Evolutionary conservation across 345 rosid species (phyloP).

Genomic region (Euphorbia pulcherrima): DNA sequence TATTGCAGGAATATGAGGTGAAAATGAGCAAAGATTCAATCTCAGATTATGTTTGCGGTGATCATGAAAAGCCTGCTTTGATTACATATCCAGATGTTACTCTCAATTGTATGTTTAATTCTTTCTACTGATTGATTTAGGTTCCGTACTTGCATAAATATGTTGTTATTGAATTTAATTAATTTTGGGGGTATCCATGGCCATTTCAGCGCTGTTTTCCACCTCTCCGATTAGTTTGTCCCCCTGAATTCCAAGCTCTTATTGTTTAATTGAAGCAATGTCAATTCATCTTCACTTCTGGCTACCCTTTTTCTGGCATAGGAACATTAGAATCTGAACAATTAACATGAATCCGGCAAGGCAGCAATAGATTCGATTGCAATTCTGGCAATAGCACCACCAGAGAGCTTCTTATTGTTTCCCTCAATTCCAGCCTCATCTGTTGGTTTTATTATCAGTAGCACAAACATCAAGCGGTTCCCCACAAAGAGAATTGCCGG

Average conservation of each 20-base stretch:
- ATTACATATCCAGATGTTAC: conserved; percentile 87
- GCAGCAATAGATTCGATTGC: conserved; percentile 75
- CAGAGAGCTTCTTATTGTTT: conserved; percentile 58
- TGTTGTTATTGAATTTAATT: too few relatives aligned
- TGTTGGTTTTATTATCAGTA: conserved; percentile 27
- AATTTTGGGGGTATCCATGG: conserved; percentile 23
- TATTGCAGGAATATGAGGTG: conserved; percentile 63
- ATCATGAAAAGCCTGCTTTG: conserved; percentile 76
- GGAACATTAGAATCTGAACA: conserved; percentile 44
- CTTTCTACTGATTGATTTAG: too few relatives aligned
- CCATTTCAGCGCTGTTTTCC: conserved; percentile 40
- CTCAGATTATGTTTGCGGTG: conserved; percentile 70
- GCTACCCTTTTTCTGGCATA: conserved; percentile 52
- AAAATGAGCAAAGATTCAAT: conserved; percentile 69
- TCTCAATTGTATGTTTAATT: conserved; percentile 54
- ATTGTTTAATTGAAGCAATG: conserved; percentile 55
- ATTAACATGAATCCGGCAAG: conserved; percentile 51
- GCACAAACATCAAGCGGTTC: conserved; percentile 48
- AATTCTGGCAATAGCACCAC: conserved; percentile 84
- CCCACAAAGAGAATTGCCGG: conserved; percentile 81
- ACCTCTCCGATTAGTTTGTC: conserved; percentile 52
- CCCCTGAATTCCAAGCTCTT: conserved; percentile 43
- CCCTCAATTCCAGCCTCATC: conserved; percentile 23
- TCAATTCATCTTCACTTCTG: conserved; percentile 59
- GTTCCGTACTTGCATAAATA: too few relatives aligned